phyloP scores from a whole-genome alignment of 225 moss, liverwort and hornwort species.

The Ulota crispa region DNA sequence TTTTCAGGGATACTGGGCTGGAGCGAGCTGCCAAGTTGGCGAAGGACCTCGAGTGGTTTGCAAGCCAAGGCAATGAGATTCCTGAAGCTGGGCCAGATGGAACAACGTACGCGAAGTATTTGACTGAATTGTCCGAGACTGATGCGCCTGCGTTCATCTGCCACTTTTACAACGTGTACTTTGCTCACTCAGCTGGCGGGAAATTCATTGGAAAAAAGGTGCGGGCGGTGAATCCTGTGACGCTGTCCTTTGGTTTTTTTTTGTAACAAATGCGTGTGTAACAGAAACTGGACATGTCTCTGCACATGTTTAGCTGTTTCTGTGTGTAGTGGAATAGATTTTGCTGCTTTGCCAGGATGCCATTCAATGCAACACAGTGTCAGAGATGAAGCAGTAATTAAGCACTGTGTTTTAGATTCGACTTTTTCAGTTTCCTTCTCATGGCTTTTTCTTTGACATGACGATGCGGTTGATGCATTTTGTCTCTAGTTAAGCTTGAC shows the following conservation, averaged over 20 bases:
- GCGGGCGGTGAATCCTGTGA: not conserved
- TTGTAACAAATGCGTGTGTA: not conserved
- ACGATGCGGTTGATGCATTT: conserved; percentile 2
- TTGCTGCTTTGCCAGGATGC: conserved; percentile 6
- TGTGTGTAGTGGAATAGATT: not conserved
- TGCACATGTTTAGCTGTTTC: not conserved
- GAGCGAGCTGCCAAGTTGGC: conserved; percentile 69
- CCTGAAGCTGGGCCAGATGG: conserved; percentile 67
- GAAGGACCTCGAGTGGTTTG: conserved; percentile 94
- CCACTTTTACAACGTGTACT: conserved; percentile 97
- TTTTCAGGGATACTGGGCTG: conserved; percentile 81
- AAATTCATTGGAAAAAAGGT: conserved; percentile 95
- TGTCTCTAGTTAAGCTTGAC: not conserved
- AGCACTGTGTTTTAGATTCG: not conserved
- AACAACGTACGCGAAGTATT: conserved; percentile 61
- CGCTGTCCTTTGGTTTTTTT: not conserved
- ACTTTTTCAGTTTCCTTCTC: not conserved
- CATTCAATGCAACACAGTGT: conserved; percentile 18
- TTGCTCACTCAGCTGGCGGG: conserved; percentile 96
- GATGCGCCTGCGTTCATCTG: conserved; percentile 92
- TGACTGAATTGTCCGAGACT: conserved; percentile 67
- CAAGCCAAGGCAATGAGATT: conserved; percentile 74
- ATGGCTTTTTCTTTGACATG: not conserved
- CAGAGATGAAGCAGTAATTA: conserved; percentile 3
- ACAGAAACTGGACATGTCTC: not conserved